Conservation (phyloP, 2,329 filamentous ascomycete species). For the Venturiaceae sp. region DNA sequence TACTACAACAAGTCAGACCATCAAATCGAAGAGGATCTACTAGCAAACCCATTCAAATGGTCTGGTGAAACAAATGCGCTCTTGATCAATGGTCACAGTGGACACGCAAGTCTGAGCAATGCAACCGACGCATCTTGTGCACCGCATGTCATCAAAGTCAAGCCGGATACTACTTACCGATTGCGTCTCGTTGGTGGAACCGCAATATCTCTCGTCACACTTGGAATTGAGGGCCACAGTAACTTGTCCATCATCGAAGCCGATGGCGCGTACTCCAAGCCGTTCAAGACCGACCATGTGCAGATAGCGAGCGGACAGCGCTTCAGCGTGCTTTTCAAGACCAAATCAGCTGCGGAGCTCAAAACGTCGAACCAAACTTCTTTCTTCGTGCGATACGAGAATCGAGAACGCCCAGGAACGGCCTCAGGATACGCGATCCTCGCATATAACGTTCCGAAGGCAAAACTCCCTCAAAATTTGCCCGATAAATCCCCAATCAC, state of each 20-base stretch:
- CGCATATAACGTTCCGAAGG: slow-evolving; percentile 25
- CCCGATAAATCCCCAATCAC: slow-evolving; percentile 17
- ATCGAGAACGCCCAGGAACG: slow-evolving; percentile 36
- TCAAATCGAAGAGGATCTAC: slow-evolving; percentile 40
- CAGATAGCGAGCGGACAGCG: slow-evolving; percentile 51
- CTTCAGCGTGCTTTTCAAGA: slow-evolving; percentile 46
- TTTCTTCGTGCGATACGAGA: slow-evolving; percentile 39
- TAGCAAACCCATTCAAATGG: slow-evolving; percentile 43
- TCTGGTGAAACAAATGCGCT: slow-evolving; percentile 49
- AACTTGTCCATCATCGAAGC: slow-evolving; percentile 50
- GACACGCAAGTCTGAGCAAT: slow-evolving; percentile 30
- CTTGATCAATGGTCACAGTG: slow-evolving; percentile 47
- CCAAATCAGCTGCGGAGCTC: slow-evolving; percentile 41
- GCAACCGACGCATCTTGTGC: slow-evolving; percentile 28
- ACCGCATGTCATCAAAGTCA: slow-evolving; percentile 45
- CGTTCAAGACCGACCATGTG: slow-evolving; percentile 36
- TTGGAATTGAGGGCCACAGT: slow-evolving; percentile 48
- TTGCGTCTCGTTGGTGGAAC: slow-evolving; percentile 50
- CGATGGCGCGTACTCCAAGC: slow-evolving; percentile 44
- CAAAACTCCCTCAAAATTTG: slow-evolving; percentile 13
- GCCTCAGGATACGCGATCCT: slow-evolving; percentile 41
- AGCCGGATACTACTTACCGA: slow-evolving; percentile 51
- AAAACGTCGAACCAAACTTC: slow-evolving; percentile 23
- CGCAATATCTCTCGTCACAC: slow-evolving; percentile 42
- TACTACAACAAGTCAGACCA: slow-evolving; percentile 46